Base-by-base conservation (phyloP, 805 yeast genomes). In the Sugiyamaella qingdaonensis region DNA sequence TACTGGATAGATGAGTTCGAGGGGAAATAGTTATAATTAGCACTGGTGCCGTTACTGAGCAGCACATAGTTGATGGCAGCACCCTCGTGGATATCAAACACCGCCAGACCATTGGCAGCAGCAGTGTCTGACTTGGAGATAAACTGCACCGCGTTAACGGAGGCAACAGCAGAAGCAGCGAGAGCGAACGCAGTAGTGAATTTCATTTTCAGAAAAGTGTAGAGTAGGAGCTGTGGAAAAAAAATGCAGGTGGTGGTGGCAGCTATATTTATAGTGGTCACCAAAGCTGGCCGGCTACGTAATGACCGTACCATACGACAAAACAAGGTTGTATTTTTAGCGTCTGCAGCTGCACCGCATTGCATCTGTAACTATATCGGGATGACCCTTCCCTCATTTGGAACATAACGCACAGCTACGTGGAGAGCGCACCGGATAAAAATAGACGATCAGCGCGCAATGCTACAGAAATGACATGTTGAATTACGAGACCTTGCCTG, bases 61-160 rank as follows among this genome's bases (percentile, higher is more conserved):
- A 71, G 68, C 34, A 72, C 58, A 63, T 74, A 76, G 65, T 69
- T 64, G 54, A 73, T 61, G 50, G 72, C 79, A 49, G 79, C 79
- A 59, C 79, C 79, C 60, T 71, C 76, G 59, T 75, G 80, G 41
- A 54, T 53, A 32, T 67, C 54, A 46, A 61, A 54, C 37, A 73
- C 53, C 43, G 67, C 69, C 16, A 62, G 51, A 35, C 69, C 70
- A 53, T 71, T 54, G 48, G 73, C 49, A 42, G 35, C 41, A 24
- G 54, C 29, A 8, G 51, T 56, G 31, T 48, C 50, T 32, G 47
- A 29, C 46, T 48, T 34, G 45, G 21, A 19, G 33, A 52, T 14
- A 19, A 53, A 43, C 19, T 29, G 37, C n/a, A 36, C 31, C 19
- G 19, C 33, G 33, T 27, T 47, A 4, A 62, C 21, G 52, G 68